Evolutionary conservation across 257 asterid genomes (phyloP).

Genomic region (Euphrasia confusa): DNA sequence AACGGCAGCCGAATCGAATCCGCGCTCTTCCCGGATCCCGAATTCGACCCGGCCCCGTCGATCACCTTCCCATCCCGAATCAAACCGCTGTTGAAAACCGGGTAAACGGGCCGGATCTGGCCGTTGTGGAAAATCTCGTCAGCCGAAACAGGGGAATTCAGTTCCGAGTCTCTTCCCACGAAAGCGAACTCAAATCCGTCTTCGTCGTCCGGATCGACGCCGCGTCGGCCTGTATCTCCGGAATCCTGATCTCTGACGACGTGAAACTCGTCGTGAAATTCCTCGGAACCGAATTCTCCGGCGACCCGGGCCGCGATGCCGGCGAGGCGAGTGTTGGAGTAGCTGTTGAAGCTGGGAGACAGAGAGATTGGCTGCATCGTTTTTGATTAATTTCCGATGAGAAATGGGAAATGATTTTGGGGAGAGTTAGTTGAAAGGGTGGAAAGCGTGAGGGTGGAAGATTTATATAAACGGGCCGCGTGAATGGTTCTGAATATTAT

Average conservation of each 20-base stretch:
- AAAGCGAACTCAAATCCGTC: conserved; percentile 39
- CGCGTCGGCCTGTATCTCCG: neutral
- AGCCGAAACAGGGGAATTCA: conserved; percentile 43
- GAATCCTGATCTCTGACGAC: conserved; percentile 18
- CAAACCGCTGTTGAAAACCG: conserved; percentile 40
- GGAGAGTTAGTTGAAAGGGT: conserved; percentile 28
- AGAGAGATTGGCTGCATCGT: conserved; percentile 33
- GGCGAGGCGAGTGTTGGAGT: conserved; percentile 31
- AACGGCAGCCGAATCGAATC: conserved; percentile 36
- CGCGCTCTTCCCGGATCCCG: neutral
- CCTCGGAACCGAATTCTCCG: conserved; percentile 34
- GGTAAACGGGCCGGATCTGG: conserved; percentile 62
- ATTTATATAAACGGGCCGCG: conserved; percentile 20
- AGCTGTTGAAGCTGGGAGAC: conserved; percentile 51
- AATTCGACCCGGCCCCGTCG: neutral
- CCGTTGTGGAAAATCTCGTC: conserved; percentile 70
- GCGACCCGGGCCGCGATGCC: conserved; percentile 49
- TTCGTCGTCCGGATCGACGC: conserved; percentile 11
- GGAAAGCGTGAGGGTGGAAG: conserved; percentile 27
- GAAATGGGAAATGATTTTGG: neutral
- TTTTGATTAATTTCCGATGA: neutral
- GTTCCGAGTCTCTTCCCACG: conserved; percentile 24
- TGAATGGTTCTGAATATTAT: conserved; percentile 11
- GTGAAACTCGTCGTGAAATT: conserved; percentile 30
- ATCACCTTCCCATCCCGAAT: conserved; percentile 2